Base-by-base conservation (phyloP, 305 asterid genomes). In the Fraxinus floribunda region DNA sequence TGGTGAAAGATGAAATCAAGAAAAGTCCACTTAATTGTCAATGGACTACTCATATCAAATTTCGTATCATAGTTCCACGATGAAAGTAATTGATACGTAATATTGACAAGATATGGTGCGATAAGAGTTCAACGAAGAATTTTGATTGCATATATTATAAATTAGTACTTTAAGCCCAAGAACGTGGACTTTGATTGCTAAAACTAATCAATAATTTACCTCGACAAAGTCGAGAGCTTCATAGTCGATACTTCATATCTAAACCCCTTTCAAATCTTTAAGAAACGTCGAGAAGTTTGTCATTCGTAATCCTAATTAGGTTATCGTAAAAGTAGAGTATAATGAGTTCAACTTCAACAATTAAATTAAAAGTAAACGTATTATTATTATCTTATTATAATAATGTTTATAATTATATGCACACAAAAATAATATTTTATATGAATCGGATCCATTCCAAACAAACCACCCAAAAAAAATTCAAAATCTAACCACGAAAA, bases 391-490 rank as follows among this genome's bases (percentile, higher is more conserved):
- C 5, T 44, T 44, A 2, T 44, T 44, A 44, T 44, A 11, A 44
- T 44, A 44, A 10, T 44, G 24, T 18, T 20, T 57, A 7, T 57
- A 18, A 44, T 44, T 44, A 44, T 44, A 11, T 18, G 8, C 1
- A 7, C 13, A 57, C 30, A 20, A 60, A 60, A 7, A 57, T 0
- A 60, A 60, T 60, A 20, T 60, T 60, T 20, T 18, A 20, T 18
- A 55, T 13, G 22, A 55, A n/a, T 60, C 66, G 29, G 70, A 60
- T 60, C 70, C 35, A 16, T 5, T 55, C 24, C 64, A n/a, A 55
- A 55, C 64, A 85, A 79, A 79, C 81, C 83, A 46, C 79, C 83
- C 79, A 16, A 52, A 52, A 13, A 46, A 52, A 13, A 11, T 44
- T 52, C 3, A n/a, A 81, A 60, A 64, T 22, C 29, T 46, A 64